These are phyloP conservation scores for Erigeron canadensis DNA, from an alignment of 129 eudicot genomes.

Conservation along the genomic window DNA sequence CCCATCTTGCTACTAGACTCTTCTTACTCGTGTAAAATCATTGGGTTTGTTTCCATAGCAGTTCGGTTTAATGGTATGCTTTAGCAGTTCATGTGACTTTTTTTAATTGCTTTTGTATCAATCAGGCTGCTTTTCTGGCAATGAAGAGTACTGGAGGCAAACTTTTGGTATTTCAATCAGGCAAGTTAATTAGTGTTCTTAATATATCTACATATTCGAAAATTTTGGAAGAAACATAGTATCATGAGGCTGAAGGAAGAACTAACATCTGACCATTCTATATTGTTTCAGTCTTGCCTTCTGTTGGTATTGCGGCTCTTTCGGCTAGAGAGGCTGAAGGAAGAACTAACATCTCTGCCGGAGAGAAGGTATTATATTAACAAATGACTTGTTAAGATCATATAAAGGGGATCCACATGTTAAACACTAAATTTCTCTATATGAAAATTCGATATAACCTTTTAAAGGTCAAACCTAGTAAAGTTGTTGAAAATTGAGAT, in stretches of 20 bases:
- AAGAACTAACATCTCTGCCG: constrained; percentile 72
- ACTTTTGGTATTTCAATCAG: constrained; percentile 91
- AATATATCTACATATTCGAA: not conserved
- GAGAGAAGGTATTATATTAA: constrained; percentile 64
- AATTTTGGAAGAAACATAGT: constrained; percentile 1
- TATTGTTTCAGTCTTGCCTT: constrained; percentile 66
- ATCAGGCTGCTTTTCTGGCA: constrained; percentile 92
- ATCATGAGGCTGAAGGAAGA: not conserved
- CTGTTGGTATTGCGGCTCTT: constrained; percentile 86
- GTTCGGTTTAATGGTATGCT: not conserved
- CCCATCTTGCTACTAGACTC: not conserved
- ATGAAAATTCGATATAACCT: too few species aligned
- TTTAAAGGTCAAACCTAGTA: not conserved
- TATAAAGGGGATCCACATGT: constrained; percentile 2
- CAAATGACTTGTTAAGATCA: constrained; percentile 6
- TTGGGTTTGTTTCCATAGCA: not conserved
- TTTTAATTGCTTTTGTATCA: not conserved
- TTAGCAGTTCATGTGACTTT: not conserved
- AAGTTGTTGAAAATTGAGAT: not conserved
- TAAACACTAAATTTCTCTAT: not conserved
- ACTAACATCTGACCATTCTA: not conserved
- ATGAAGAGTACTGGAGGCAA: constrained; percentile 95
- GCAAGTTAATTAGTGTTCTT: constrained; percentile 40
- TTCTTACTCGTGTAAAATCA: not conserved
- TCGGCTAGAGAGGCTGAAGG: constrained; percentile 98